Evolutionary conservation across 1,284 basidiomycete species (phyloP).

Genomic region (Trichosporon faecale): DNA sequence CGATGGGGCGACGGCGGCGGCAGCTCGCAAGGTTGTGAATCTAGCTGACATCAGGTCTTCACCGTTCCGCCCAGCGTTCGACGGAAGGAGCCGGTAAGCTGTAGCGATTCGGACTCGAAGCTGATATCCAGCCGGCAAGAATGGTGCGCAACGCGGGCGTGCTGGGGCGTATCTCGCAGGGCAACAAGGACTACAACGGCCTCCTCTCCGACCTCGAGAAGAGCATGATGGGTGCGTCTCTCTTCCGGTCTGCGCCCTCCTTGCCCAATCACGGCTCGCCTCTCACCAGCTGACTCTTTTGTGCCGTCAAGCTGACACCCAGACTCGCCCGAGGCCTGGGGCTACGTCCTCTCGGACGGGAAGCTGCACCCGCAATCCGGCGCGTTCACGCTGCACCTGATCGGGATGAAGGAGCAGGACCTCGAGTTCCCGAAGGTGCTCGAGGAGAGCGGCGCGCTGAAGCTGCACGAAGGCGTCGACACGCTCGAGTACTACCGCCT

Average conservation of each 20-base stretch:
- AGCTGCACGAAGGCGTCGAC: neutral
- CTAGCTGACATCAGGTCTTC: neutral
- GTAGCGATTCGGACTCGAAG: neutral
- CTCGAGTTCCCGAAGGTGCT: neutral
- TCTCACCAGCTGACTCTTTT: neutral
- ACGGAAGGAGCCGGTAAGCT: neutral
- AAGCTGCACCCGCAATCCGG: neutral
- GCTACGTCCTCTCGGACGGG: neutral
- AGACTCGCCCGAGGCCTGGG: neutral
- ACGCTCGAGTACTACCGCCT: constrained; percentile 6
- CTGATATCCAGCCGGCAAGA: neutral
- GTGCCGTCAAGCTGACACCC: neutral
- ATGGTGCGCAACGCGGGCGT: neutral
- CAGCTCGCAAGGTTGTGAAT: too few species aligned
- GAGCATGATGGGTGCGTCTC: neutral
- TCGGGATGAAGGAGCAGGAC: neutral
- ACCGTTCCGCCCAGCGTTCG: neutral
- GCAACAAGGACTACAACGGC: neutral
- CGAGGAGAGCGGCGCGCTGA: neutral
- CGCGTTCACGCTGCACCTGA: neutral
- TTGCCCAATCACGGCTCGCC: too few species aligned
- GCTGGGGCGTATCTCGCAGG: neutral
- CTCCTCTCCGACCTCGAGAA: neutral
- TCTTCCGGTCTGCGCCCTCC: neutral
- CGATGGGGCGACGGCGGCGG: neutral